Conservation (phyloP, 2,329 filamentous ascomycete genomes). For the Amauroascus niger region DNA sequence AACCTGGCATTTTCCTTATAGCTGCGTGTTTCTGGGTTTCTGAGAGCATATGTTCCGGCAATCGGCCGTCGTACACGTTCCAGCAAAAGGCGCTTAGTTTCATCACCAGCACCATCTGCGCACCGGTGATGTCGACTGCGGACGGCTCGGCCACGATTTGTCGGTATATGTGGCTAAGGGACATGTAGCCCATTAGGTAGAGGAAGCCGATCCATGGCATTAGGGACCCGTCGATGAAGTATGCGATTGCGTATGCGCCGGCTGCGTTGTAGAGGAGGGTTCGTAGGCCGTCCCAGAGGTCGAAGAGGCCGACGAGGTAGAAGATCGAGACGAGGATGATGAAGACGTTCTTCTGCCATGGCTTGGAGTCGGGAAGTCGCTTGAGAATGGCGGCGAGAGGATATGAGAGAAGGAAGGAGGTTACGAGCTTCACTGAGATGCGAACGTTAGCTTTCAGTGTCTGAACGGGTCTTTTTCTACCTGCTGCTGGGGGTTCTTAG, state of each 20-base stretch:
- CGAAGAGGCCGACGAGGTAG: conserved; percentile 87
- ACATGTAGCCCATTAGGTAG: conserved; percentile 94
- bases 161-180: conserved; percentile 74
- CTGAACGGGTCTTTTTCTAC: not conserved
- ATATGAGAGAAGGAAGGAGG: conserved; percentile 83
- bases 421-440: conserved; percentile 77
- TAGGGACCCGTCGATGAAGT: conserved; percentile 72
- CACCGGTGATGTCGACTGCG: conserved; percentile 75
- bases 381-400: conserved; percentile 83
- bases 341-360: conserved; percentile 79
- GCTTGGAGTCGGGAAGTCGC: conserved; percentile 73
- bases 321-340: conserved; percentile 72
- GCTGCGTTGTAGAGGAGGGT: conserved; percentile 71
- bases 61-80: conserved; percentile 88
- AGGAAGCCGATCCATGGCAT: conserved; percentile 98
- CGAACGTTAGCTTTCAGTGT: conserved; percentile 1
- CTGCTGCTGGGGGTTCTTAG: too few relatives aligned
- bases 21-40: conserved; percentile 77
- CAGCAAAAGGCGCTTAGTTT: conserved; percentile 94
- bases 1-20: conserved; percentile 59
- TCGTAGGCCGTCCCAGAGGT: conserved; percentile 74
- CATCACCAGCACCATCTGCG: conserved; percentile 98
- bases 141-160: conserved; percentile 59
- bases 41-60: conserved; percentile 69
- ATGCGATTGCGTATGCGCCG: conserved; percentile 73